phyloP scores from a whole-genome alignment of 768 basidiomycete genomes.

The Cubamyces lactineus region DNA sequence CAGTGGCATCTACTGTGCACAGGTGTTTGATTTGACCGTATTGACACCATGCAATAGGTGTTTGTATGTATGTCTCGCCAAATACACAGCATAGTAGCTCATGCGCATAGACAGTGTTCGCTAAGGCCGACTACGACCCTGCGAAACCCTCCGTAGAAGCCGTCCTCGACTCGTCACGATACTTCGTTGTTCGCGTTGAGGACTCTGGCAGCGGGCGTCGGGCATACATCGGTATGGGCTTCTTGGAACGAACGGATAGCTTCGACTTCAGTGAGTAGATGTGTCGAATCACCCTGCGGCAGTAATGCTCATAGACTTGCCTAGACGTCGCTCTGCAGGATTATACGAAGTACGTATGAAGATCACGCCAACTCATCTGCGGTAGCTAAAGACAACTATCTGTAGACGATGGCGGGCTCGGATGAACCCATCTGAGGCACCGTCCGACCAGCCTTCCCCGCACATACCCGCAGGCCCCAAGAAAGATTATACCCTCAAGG shows the following conservation, averaged over 20 bases:
- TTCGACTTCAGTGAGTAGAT: constrained; percentile 83
- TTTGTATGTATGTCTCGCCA: constrained; percentile 15
- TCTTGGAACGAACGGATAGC: constrained; percentile 83
- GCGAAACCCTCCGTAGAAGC: constrained; percentile 86
- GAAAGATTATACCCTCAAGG: constrained; percentile 93
- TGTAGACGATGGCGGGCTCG: constrained; percentile 65
- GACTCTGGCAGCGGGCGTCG: constrained; percentile 69
- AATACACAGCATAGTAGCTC: not conserved
- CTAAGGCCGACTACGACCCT: constrained; percentile 80
- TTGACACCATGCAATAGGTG: constrained; percentile 15
- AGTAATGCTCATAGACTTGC: not conserved
- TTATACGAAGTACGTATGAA: constrained; percentile 67
- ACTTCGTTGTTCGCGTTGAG: constrained; percentile 92
- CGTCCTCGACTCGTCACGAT: constrained; percentile 93
- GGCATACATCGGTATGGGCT: constrained; percentile 95
- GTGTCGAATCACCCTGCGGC: constrained; percentile 1
- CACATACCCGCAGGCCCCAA: constrained; percentile 78
- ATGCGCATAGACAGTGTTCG: constrained; percentile 66
- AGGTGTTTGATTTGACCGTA: constrained; percentile 23
- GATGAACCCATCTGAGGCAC: constrained; percentile 53
- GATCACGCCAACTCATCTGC: not conserved
- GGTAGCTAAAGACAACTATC: not conserved
- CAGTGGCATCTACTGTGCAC: constrained; percentile 32
- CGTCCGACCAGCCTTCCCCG: constrained; percentile 56
- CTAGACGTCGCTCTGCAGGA: constrained; percentile 85